phyloP scores from a whole-genome alignment of 164 flowering plant genomes.

The Stephania yunnanensis region DNA sequence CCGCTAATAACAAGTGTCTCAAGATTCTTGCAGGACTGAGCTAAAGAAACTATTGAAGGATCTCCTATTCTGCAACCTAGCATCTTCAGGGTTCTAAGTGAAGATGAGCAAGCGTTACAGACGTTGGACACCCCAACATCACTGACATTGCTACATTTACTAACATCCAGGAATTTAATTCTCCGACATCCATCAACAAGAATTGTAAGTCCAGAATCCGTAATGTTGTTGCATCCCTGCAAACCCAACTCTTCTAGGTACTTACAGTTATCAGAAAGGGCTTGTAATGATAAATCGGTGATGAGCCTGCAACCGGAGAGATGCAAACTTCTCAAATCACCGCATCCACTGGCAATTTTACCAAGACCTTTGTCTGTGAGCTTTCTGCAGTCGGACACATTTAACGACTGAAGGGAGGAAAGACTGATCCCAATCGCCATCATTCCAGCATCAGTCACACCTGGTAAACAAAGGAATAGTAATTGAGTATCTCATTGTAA shows the following conservation, averaged over 20 bases:
- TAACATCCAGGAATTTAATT: slow-evolving; percentile 54
- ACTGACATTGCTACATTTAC: slow-evolving; percentile 74
- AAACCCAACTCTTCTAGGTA: slow-evolving; percentile 60
- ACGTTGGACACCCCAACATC: slow-evolving; percentile 58
- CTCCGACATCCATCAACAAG: slow-evolving; percentile 63
- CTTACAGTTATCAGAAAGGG: slow-evolving; percentile 60
- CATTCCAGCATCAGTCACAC: slow-evolving; percentile 79
- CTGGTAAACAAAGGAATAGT: slow-evolving; percentile 26
- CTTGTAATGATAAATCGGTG: slow-evolving; percentile 40
- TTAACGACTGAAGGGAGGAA: slow-evolving; percentile 56
- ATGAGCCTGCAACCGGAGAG: slow-evolving; percentile 66
- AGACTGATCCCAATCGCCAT: slow-evolving; percentile 57
- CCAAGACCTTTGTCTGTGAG: slow-evolving; percentile 75
- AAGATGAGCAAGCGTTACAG: slow-evolving; percentile 53
- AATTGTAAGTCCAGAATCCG: slow-evolving; percentile 56
- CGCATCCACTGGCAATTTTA: slow-evolving; percentile 66
- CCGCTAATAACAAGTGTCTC: slow-evolving; percentile 86
- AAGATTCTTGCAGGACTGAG: slow-evolving; percentile 59
- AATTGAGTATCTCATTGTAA: background rate
- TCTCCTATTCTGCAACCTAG: slow-evolving; percentile 81
- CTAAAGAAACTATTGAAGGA: slow-evolving; percentile 55
- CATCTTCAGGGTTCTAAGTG: slow-evolving; percentile 59
- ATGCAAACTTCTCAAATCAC: slow-evolving; percentile 50
- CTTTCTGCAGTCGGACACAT: slow-evolving; percentile 79
- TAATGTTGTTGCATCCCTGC: slow-evolving; percentile 64